Base-by-base conservation (phyloP, 331 rosid genomes). In the Rhamnella rubrinervis region DNA sequence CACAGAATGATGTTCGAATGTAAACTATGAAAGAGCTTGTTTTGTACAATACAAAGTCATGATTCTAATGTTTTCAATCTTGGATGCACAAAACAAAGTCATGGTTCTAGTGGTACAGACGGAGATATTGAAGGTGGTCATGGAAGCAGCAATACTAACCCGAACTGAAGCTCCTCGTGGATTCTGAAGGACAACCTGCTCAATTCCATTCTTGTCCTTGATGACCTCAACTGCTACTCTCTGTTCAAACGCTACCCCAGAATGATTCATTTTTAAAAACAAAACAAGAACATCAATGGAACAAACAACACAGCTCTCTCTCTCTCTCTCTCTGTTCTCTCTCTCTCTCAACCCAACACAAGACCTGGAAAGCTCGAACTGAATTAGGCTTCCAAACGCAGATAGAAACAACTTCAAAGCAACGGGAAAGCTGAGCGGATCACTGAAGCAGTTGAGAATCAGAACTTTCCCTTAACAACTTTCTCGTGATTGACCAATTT, bases 201-300 rank as follows among this genome's bases (percentile, higher is more conserved):
- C 84, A 19, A 81, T 68, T 70, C 89, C 86, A 64, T 76, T 73
- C 75, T 61, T 79, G 74, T 79, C 86, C 53, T 81, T 76, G 6
- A 26, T 20, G 25, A 78, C 67, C 56, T 81, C 85, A 50, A 78
- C 83, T 39, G 77, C 76, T 69, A 63, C 38, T 63, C 71, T 66
- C 75, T 67, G 72, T 12, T 55, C 51, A 61, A 70, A 62, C 38
- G 56, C 70, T 74, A 60, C 67, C 65, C 81, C 81, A 71, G 81
- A 67, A 71, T 49, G 76, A 66, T 70, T 72, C 86, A 82, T 82
- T 71, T 71, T 26, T 37, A 71, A 67, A 67, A 82, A 75, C 75
- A 75, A 68, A 82, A 41, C n/a, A 61, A 71, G 76, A 47, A 31
- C 26, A 68, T 75, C 71, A 75, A 63, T 62, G 8, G 53, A 71